phyloP scores from a whole-genome alignment of 371 early-diverging fungal genomes.

The Dichotomocladium elegans region DNA sequence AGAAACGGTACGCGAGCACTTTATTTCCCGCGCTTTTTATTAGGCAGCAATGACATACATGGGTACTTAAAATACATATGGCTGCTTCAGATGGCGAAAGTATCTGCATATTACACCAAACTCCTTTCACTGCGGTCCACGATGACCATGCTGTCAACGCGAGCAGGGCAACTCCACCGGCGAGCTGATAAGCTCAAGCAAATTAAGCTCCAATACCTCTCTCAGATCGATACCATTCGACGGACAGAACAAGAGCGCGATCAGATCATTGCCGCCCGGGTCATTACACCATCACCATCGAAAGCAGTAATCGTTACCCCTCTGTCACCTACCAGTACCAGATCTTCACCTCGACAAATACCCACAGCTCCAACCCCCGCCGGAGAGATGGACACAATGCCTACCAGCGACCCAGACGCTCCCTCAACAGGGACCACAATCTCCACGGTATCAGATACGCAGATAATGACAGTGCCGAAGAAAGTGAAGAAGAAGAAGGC shows the following conservation, averaged over 20 bases:
- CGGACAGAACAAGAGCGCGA: conserved; percentile 35
- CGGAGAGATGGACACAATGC: not conserved
- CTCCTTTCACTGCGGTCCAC: conserved; percentile 30
- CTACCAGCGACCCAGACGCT: not conserved
- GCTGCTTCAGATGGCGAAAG: conserved; percentile 35
- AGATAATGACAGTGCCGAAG: not conserved
- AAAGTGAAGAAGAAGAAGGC: not conserved
- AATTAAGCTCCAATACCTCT: conserved; percentile 23
- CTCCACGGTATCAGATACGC: no score
- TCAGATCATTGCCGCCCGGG: conserved; percentile 27
- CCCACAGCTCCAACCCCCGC: not conserved
- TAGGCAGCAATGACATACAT: no score
- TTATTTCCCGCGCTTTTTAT: not conserved
- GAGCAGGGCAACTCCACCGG: conserved; percentile 25
- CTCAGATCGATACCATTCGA: conserved; percentile 31
- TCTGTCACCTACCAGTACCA: no score
- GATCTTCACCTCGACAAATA: no score
- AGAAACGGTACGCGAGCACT: not conserved
- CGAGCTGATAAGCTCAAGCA: conserved; percentile 27
- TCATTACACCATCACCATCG: conserved; percentile 4
- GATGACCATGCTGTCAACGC: conserved; percentile 31
- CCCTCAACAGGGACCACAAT: not conserved
- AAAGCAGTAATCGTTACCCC: not conserved
- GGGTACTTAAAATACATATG: no score
- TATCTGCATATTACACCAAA: conserved; percentile 33